Evolutionary conservation across 1,284 basidiomycete genomes (phyloP), one percentile per base, ranked within the genome.

Genomic region (Fomitopsis schrenkii): DNA sequence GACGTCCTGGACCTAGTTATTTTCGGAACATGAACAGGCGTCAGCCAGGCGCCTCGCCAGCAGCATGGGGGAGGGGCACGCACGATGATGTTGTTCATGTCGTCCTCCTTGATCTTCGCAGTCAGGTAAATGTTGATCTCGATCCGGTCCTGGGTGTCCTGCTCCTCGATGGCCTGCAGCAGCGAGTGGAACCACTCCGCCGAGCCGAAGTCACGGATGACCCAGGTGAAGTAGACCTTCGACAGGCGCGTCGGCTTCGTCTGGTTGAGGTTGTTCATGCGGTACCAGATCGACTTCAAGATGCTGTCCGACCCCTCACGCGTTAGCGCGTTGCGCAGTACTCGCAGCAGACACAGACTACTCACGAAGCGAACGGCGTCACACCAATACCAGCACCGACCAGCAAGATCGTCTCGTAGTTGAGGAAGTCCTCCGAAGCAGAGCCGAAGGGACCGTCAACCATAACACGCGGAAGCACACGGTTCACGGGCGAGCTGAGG

Each of bases 151-250:
- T 87, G 84, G 15, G 82, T 82, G 70, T 96, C 94, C 72, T 96
- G 93, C 66, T 93, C 93, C 74, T 97, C 94, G 67, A 96, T 93
- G 28, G 94, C 94, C 67, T 91, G 86, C 63, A 97, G 78, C 33
- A 97, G 83, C n/a, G 90, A 92, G 75, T 95, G 93, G 84, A 97
- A 95, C 94, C 93, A 95, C 72, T 94, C 93, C 26, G 92, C 91
- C 12, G 82, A 81, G 66, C 88, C 89, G 69, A 93, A 94, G 75
- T 94, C 93, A 67, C 91, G 88, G 71, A 95, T 94, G 67, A 94
- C 92, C 91, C 91, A 93, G 5, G 87, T 90, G 73, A 93, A 92
- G 79, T 93, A 93, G 56, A 93, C 89, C 77, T 93, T 93, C 54
- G 88, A 90, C 50, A 93, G 81, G 46, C 91, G 84, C 1, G 91